Evolutionary conservation across 148 eudicot genomes (phyloP).

Genomic region (Persicaria tinctoria): DNA sequence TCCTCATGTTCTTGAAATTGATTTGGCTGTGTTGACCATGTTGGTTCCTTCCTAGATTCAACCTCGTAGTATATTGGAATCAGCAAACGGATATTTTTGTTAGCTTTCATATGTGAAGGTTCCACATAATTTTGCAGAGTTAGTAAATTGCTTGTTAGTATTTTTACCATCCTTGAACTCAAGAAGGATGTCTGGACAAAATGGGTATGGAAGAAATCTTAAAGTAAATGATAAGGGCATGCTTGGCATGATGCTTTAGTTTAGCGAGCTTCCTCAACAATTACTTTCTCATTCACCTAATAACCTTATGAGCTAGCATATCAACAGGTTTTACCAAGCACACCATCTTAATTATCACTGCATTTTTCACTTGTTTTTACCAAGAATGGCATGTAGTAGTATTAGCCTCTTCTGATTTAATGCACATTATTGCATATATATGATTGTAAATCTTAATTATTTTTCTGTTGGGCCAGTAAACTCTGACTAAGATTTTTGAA

Average conservation of each 20-base stretch:
- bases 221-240: not conserved
- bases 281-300: no score
- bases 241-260: not conserved
- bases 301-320: no score
- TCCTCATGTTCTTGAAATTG: not conserved
- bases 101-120: constrained; percentile 1
- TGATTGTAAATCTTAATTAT: not conserved
- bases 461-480: not conserved
- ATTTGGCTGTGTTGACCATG: not conserved
- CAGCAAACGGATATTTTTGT: not conserved
- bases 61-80: not conserved
- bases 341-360: no score
- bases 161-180: not conserved
- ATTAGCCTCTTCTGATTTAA: not conserved
- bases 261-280: no score
- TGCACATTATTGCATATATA: not conserved
- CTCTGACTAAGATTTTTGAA: not conserved
- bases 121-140: not conserved
- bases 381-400: not conserved
- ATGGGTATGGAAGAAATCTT: not conserved
- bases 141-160: not conserved
- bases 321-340: no score
- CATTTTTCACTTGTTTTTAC: not conserved
- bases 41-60: not conserved
- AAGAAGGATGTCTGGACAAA: not conserved